Evolutionary conservation across 306 rosid genomes (phyloP), one percentile per base, ranked within the genome.

Genomic region (Dalbergia cultrata): DNA sequence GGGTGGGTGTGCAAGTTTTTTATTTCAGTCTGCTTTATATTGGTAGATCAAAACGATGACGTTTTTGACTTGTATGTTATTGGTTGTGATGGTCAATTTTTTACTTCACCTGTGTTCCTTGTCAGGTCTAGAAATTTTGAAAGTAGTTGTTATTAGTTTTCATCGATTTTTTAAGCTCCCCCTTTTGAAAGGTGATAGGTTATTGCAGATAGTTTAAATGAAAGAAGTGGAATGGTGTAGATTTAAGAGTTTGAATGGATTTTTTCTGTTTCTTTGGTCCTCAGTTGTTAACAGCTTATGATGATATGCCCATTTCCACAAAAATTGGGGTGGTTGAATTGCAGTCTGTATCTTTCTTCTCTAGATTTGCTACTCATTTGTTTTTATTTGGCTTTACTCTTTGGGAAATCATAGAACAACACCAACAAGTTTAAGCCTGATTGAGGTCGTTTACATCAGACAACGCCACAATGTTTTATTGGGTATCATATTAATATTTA

Each of bases 361-460:
- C 7, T 37, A 21, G 35, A 41, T 52, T 49, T 18, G 2, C n/a
- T 14, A 5, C 53, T 16, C 19, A 13, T 37, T 67, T 82, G 31
- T 67, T 54, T 67, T 64, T 12, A 44, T 72, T 14, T 62, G 50
- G 35, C 57, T 73, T 76, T 22, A 13, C 10, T 26, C 31, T 26
- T 26, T 26, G 31, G 31, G 31, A 26, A 26, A 26, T 26, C 31
- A 26, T 26, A 26, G 3, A 26, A 1, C 31, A 1, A 26, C 31
- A 26, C 31, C 31, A 26, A 22, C 26, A 22, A 26, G 31, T 26
- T 26, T 1, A 26, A 26, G 31, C 31, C 31, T 26, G 1, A 26
- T 26, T 26, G 31, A 3, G 31, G 31, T 26, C 1, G 1, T 26
- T 3, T 26, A 26, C 31, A 26, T 26, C 31, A 26, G 31, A 26